Evolutionary conservation across 345 rosid species (phyloP).

Genomic region (Lepidium africanum): DNA sequence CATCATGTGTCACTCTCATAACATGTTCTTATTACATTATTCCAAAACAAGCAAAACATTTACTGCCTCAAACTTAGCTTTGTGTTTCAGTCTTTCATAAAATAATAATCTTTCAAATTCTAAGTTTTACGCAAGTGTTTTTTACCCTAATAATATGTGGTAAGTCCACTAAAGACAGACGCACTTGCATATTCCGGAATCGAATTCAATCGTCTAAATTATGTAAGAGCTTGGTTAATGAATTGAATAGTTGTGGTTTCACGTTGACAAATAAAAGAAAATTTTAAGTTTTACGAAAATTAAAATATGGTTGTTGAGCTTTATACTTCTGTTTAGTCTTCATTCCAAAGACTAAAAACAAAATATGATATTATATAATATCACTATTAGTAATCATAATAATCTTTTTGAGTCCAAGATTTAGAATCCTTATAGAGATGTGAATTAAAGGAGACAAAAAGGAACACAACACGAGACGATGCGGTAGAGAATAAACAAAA

Average conservation of each 20-base stretch:
- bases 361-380: too few relatives aligned
- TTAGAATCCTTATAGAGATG: slow-evolving; percentile 20
- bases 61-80: background rate
- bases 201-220: too few relatives aligned
- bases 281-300: background rate
- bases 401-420: slow-evolving; percentile 4
- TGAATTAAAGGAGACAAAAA: slow-evolving; percentile 22
- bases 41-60: slow-evolving; percentile 17
- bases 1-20: slow-evolving; percentile 19
- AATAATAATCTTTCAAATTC: background rate
- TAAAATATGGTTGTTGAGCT: slow-evolving; percentile 4
- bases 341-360: background rate
- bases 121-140: background rate
- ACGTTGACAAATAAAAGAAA: too few relatives aligned
- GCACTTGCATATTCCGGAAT: too few relatives aligned
- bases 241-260: too few relatives aligned
- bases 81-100: slow-evolving; percentile 4
- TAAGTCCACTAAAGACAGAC: too few relatives aligned
- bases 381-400: background rate
- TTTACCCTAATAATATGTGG: too few relatives aligned
- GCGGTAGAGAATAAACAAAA: slow-evolving; percentile 15
- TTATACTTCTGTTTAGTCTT: background rate
- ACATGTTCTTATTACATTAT: slow-evolving; percentile 11
- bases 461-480: slow-evolving; percentile 31
- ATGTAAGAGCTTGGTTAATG: too few relatives aligned